Conservation (phyloP, 1,139 yeast genomes). For the Blastobotrys illinoisensis region DNA sequence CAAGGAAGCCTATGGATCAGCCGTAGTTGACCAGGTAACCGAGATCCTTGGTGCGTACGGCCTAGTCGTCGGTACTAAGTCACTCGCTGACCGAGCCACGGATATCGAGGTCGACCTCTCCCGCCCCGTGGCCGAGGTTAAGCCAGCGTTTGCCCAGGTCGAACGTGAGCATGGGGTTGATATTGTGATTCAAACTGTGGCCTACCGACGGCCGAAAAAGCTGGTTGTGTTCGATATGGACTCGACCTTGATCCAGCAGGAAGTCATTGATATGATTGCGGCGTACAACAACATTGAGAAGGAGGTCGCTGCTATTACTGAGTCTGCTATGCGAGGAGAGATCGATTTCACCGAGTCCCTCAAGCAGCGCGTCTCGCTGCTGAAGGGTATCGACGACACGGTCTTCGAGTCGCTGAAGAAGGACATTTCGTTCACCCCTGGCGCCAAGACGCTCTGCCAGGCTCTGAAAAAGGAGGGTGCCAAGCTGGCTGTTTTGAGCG, state of each 20-base stretch:
- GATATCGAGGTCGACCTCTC: background rate
- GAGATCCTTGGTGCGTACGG: constrained; percentile 1
- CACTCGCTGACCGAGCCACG: background rate
- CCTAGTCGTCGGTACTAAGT: background rate
- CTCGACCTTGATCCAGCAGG: constrained; percentile 92
- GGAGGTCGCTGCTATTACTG: constrained; percentile 76
- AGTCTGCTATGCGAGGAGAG: constrained; percentile 96
- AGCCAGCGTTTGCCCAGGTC: background rate
- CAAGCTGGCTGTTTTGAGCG: constrained; percentile 82
- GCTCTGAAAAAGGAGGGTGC: constrained; percentile 59
- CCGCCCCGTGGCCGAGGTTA: background rate
- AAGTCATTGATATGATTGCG: constrained; percentile 93
- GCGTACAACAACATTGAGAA: constrained; percentile 75
- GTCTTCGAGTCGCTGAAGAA: constrained; percentile 76
- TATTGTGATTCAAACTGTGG: constrained; percentile 42
- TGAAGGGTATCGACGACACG: constrained; percentile 73
- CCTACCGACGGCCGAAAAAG: constrained; percentile 40
- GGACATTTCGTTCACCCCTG: constrained; percentile 70
- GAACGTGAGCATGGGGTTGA: constrained; percentile 32
- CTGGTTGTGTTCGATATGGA: constrained; percentile 95
- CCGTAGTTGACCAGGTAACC: background rate
- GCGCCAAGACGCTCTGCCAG: constrained; percentile 66
- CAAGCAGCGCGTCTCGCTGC: constrained; percentile 62
- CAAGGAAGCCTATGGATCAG: background rate
- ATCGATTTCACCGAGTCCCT: constrained; percentile 84